Evolutionary conservation across 176 grass and related monocot species (phyloP), one percentile per base, ranked within the genome.

Genomic region (Tillandsia leiboldiana): DNA sequence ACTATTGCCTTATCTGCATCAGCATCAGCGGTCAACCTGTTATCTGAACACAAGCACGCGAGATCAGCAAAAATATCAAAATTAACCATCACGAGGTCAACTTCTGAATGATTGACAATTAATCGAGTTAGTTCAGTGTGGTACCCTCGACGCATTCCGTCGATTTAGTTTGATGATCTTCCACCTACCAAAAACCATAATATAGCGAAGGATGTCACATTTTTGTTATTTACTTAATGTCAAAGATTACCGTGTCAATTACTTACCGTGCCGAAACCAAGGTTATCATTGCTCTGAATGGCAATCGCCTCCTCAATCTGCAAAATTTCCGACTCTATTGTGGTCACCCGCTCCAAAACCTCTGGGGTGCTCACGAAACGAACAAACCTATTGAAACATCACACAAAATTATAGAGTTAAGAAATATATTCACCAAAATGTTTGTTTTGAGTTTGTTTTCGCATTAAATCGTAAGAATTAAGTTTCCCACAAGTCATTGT

Each of bases 281-380:
- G 65, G 53, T 61, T 90, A 50, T 93, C 90, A 3, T 87, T 93
- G 74, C 84, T 77, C 83, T 99, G 94, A 75, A 99, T 69, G 29
- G 84, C 72, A 51, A 93, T 93, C 26, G 90, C 89, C 0, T 99
- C 90, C 29, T 94, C 84, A 9, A 99, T 91, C 74, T 99, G 90
- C 83, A 90, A 65, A 71, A 99, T 99, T 75, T 99, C 94, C 53
- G 80, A 93, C 68, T 99, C 94, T 59, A 93, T 64, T 64, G 84
- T 93, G 15, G 90, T 93, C 17, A 99, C 94, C 53, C 94, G 83
- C 75, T 99, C 94, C 51, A 99, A 83, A 68, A 99, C 83, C 72
- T 99, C 94, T 2, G 94, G 90, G 52, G 94, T 99, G 75, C 94
- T 99, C 72, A 99, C 89, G 14, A 93, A 99, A 28, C 90, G 84